Conservation (phyloP, 441 rosid species). For the Dalechampia spathulata region DNA sequence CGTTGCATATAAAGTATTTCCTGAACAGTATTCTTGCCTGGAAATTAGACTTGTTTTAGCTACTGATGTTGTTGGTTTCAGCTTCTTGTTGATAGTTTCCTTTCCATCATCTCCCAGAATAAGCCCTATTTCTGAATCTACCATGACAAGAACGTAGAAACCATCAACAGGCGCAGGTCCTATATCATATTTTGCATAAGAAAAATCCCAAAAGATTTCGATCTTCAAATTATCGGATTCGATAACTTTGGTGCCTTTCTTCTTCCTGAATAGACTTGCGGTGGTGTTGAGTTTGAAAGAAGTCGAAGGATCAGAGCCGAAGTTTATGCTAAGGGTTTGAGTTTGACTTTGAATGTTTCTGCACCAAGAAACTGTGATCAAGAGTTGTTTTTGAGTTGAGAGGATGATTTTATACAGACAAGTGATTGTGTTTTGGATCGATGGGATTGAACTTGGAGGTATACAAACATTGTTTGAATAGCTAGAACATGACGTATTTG, state of each 20-base stretch:
- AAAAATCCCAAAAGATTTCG: conserved; percentile 77
- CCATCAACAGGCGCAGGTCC: conserved; percentile 62
- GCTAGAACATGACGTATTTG: conserved; percentile 56
- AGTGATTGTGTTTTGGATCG: conserved; percentile 52
- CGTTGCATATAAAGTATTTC: conserved; percentile 54
- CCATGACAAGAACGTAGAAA: conserved; percentile 56
- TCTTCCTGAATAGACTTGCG: conserved; percentile 60
- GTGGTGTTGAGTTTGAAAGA: conserved; percentile 59
- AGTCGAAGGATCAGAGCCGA: conserved; percentile 40
- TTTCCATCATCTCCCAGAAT: conserved; percentile 49
- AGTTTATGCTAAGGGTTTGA: conserved; percentile 54
- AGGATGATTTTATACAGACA: conserved; percentile 45
- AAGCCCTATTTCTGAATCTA: conserved; percentile 57
- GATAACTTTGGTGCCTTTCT: conserved; percentile 53
- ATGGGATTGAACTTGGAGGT: conserved; percentile 49
- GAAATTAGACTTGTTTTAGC: conserved; percentile 41
- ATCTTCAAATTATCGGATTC: conserved; percentile 43
- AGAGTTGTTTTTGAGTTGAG: conserved; percentile 33
- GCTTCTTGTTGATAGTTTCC: conserved; percentile 38
- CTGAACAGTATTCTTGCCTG: conserved; percentile 66
- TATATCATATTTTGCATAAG: conserved; percentile 48
- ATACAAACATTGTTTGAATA: conserved; percentile 43
- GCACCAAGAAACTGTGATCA: conserved; percentile 57
- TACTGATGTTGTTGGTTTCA: conserved; percentile 20
- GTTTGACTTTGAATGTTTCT: conserved; percentile 26